Base-by-base conservation (phyloP, 257 asterid genomes). In the Solanum boliviense region DNA sequence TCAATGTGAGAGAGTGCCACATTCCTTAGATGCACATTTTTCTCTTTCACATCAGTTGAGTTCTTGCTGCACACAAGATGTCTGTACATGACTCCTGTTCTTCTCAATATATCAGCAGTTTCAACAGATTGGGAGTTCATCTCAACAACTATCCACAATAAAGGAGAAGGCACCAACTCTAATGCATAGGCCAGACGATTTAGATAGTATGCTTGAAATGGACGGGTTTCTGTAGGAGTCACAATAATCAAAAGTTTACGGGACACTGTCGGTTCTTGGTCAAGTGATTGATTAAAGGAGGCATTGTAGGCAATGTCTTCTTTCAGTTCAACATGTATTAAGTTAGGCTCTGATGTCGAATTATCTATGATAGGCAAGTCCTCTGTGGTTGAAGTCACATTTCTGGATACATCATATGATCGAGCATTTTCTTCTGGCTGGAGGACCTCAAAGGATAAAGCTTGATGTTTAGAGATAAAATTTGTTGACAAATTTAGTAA, bases 111-210 rank as follows among this genome's bases (percentile, higher is more conserved):
- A 39, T 93, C 93, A 83, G 98, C 95, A 85, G 92, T 91, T 91
- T 92, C 91, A 75, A 74, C 83, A n/a, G 98, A 93, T 83, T 94
- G 96, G 76, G 91, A 86, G 46, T 88, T 88, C 98, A 94, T 92
- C 94, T 95, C 98, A 90, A 94, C 96, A 13, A 94, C 94, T 52
- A 95, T 91, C 98, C 98, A 95, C 91, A 95, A 65, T 84, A 92
- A 88, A 75, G 98, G 98, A 76, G 91, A 92, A 15, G 90, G 90
- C 38, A 94, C 93, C 86, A 91, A 91, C 65, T 88, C 89, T 38
- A 95, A 90, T 10, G 95, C 93, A 83, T 92, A 93, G 0, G 95
- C 94, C 90, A 95, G 85, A 56, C 95, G 98, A 60, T 78, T 93
- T 88, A 95, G 83, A 89, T 92, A 90, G 87, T 94, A 89, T 25